phyloP scores from a whole-genome alignment of 805 yeast genomes.

The Saccharomyces mikatae region DNA sequence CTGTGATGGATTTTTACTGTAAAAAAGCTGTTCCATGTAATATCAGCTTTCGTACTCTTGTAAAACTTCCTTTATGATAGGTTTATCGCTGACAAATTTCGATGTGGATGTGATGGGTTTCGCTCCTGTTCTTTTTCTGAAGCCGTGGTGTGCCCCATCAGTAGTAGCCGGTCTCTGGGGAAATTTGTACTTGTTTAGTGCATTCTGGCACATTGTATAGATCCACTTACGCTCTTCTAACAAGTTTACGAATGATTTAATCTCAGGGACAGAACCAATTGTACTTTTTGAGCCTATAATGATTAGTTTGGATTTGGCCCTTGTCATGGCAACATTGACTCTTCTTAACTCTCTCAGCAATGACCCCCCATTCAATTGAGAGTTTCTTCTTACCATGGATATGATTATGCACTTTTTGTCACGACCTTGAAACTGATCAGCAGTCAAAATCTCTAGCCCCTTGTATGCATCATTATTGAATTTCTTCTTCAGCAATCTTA shows the following conservation, averaged over 20 bases:
- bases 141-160: neutral
- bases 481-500: slow-evolving; percentile 37
- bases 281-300: slow-evolving; percentile 74
- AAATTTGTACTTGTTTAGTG: neutral
- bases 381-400: slow-evolving; percentile 80
- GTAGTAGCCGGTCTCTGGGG: neutral
- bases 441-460: slow-evolving; percentile 74
- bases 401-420: slow-evolving; percentile 89
- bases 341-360: slow-evolving; percentile 83
- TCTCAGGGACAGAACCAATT: slow-evolving; percentile 16
- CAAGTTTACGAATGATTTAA: slow-evolving; percentile 48
- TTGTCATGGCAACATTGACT: slow-evolving; percentile 86
- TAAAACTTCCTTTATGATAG: slow-evolving; percentile 18
- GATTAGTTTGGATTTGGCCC: slow-evolving; percentile 78
- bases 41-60: slow-evolving; percentile 3
- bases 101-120: slow-evolving; percentile 11
- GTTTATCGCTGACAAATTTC: slow-evolving; percentile 13
- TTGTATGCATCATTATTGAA: slow-evolving; percentile 22
- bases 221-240: slow-evolving; percentile 57
- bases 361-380: slow-evolving; percentile 58
- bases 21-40: neutral
- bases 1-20: neutral
- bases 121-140: slow-evolving; percentile 1
- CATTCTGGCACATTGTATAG: slow-evolving; percentile 20
- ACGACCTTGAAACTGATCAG: slow-evolving; percentile 93